phyloP scores from a whole-genome alignment of 345 rosid species.

The Gossypium herbaceum region DNA sequence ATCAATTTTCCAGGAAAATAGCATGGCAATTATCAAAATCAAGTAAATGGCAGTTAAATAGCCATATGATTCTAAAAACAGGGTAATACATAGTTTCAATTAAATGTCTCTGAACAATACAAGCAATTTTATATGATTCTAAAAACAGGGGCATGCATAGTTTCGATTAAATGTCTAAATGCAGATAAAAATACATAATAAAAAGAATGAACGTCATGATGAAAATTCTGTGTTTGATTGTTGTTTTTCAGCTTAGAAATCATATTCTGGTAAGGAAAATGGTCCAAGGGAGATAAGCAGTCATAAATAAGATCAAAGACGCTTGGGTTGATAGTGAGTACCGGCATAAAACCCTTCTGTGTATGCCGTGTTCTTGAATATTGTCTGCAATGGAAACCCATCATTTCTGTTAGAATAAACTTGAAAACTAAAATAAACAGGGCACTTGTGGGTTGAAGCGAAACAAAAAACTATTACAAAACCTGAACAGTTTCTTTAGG shows the following conservation, averaged over 20 bases:
- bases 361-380: constrained; percentile 80
- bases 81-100: neutral
- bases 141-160: neutral
- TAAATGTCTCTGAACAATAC: neutral
- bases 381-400: constrained; percentile 43
- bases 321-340: constrained; percentile 33
- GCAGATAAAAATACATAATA: neutral
- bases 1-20: neutral
- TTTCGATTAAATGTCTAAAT: neutral
- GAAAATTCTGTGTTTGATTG: neutral
- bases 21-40: neutral
- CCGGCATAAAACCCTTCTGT: constrained; percentile 80
- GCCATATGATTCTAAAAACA: neutral
- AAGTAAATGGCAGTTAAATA: neutral
- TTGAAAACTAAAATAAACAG: neutral
- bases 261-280: neutral
- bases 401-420: constrained; percentile 1
- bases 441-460: too few relatives aligned
- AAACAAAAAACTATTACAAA: too few relatives aligned
- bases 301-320: constrained; percentile 13
- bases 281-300: neutral
- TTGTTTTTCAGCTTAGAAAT: too few relatives aligned
- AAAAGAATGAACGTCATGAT: neutral
- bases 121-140: neutral
- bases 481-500: too few relatives aligned